Base-by-base conservation (phyloP, 2,329 filamentous ascomycete genomes). In the Aureobasidium namibiae region DNA sequence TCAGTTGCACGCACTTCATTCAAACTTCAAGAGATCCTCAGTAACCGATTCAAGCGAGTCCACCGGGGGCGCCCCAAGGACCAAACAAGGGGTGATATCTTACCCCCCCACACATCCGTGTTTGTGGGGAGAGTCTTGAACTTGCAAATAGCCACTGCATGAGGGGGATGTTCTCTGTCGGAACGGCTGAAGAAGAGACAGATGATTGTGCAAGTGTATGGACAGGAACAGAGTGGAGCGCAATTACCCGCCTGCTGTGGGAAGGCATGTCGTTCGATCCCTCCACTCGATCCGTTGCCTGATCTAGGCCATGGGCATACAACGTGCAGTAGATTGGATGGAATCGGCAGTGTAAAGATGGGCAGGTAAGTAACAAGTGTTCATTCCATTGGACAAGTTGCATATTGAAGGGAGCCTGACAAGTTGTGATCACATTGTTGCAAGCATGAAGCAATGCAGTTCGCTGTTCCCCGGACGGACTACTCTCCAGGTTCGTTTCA, bases 401-500 rank as follows among this genome's bases (percentile, higher is more conserved):
- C 29, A 18, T 21, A 44, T 34, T 29, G 39, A 34, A 45, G 16
- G 21, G 26, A 29, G 6, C 26, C 4, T 11, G 52, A 45, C 7
- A 26, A 36, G 29, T n/a, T 54, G 26, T 5, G 48, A 38, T 21
- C 41, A 16, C 10, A 39, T 57, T 31, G 16, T 8, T 24, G 36
- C 24, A 23, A 33, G 50, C 50, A 54, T 54, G 38, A 6, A 52
- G 48, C 48, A 39, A 52, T 11, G 38, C 24, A 33, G 33, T 42
- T 42, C 38, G 52, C 29, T 45, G 26, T 56, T 31, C 54, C 54
- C 54, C 54, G 13, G 54, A 57, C 52, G 33, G 38, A 44, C 10
- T 57, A 21, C 42, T 29, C 54, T 39, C 41, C 54, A 57, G 33
- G 16, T 26, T 36, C 45, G 52, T 56, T 57, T 57, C 54, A 57